Percentiles rank a stretch among this genome's conserved stretches.
Conservation (phyloP, 257 asterid species). For the Rehmannia glutinosa region DNA sequence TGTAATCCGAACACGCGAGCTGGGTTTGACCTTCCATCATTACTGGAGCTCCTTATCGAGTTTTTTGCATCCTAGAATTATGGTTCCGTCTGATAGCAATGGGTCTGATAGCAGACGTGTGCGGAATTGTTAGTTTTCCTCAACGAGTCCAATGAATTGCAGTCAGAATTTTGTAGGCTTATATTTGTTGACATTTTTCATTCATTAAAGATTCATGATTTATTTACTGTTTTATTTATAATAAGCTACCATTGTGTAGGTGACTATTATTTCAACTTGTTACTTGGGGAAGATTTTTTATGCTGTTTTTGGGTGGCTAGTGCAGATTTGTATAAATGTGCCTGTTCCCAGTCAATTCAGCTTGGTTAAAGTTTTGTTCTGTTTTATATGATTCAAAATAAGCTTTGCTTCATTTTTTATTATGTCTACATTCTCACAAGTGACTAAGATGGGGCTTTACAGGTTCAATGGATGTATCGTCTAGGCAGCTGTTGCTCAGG, state of each 20-base stretch:
- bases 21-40: no score
- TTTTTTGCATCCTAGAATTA: no score
- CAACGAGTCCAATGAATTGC: background rate
- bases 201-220: no score
- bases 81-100: no score
- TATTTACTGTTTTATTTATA: no score
- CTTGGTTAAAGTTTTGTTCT: slow-evolving; percentile 3
- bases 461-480: slow-evolving; percentile 32
- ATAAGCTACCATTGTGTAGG: background rate
- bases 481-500: slow-evolving; percentile 13
- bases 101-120: no score
- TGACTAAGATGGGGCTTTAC: slow-evolving; percentile 18
- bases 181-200: background rate
- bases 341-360: background rate
- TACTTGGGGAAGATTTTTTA: background rate
- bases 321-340: background rate
- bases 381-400: background rate
- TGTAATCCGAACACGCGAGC: background rate
- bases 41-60: background rate
- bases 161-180: background rate
- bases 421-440: background rate
- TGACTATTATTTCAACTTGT: background rate
- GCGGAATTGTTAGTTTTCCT: background rate
- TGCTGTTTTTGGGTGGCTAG: background rate
- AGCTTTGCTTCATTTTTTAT: background rate